Conservation (phyloP, 2,329 filamentous ascomycete species). For the Orbilia quercus region DNA sequence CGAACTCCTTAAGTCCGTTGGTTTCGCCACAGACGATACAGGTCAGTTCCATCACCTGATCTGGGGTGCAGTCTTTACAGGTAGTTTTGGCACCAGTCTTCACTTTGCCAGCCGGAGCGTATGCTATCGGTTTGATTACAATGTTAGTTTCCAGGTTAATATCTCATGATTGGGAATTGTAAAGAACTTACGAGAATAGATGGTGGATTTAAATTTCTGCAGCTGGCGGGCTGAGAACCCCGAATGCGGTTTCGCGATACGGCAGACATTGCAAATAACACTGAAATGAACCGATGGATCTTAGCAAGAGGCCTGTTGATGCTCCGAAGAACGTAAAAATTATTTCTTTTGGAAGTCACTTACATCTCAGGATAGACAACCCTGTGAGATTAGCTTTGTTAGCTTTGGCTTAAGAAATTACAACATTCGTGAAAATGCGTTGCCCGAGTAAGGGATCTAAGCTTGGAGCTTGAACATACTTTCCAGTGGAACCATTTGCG, state of each 20-base stretch:
- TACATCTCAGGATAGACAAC: slow-evolving; percentile 24
- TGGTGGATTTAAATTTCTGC: slow-evolving; percentile 46
- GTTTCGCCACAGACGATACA: slow-evolving; percentile 66
- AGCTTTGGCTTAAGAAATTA: slow-evolving; percentile 3
- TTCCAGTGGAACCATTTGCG: slow-evolving; percentile 28
- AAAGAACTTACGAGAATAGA: slow-evolving; percentile 40
- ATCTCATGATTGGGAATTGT: not conserved
- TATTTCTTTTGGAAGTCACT: not conserved
- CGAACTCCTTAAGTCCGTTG: slow-evolving; percentile 66
- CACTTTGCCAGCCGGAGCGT: slow-evolving; percentile 43
- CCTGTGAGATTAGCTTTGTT: slow-evolving; percentile 12
- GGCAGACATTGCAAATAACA: slow-evolving; percentile 58
- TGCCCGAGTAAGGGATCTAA: slow-evolving; percentile 16
- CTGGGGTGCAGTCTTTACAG: slow-evolving; percentile 64
- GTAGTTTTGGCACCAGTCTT: slow-evolving; percentile 53
- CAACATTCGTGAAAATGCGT: slow-evolving; percentile 21
- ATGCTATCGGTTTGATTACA: slow-evolving; percentile 25
- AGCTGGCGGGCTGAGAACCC: slow-evolving; percentile 58
- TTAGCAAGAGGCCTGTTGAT: not conserved
- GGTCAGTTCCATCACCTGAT: slow-evolving; percentile 65
- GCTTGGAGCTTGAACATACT: slow-evolving; percentile 22
- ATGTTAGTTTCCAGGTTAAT: too few relatives aligned
- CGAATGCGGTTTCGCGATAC: slow-evolving; percentile 50
- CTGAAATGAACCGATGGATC: not conserved
- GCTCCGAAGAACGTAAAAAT: too few relatives aligned